Conservation (phyloP, 495 filamentous ascomycete genomes). For the Aspergillus coremiiformis region DNA sequence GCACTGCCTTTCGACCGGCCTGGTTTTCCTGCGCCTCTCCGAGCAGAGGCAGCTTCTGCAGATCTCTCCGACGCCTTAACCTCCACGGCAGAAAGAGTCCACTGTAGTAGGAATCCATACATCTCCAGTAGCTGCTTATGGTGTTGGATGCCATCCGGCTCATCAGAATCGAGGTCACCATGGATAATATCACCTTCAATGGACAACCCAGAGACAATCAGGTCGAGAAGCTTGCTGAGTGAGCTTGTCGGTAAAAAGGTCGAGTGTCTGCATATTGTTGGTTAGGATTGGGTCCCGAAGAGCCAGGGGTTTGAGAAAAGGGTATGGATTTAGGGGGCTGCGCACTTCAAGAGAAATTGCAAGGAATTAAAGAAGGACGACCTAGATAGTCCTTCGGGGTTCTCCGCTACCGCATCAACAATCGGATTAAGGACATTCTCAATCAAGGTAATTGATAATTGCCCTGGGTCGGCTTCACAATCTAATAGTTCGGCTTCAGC, state of each 20-base stretch:
- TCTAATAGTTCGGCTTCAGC: constrained; percentile 79
- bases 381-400: constrained; percentile 76
- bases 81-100: constrained; percentile 88
- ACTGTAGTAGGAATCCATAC: constrained; percentile 90
- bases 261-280: constrained; percentile 68
- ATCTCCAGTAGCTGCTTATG: constrained; percentile 91
- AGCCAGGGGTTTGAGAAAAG: constrained; percentile 33
- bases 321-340: constrained; percentile 49
- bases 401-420: constrained; percentile 85
- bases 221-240: constrained; percentile 87
- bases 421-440: constrained; percentile 86
- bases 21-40: constrained; percentile 69
- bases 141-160: constrained; percentile 74
- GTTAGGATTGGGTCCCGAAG: constrained; percentile 50
- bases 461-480: constrained; percentile 85
- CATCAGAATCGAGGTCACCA: constrained; percentile 82
- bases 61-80: constrained; percentile 85
- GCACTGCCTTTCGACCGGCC: constrained; percentile 57
- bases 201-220: constrained; percentile 89
- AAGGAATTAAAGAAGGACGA: constrained; percentile 80
- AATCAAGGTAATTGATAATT: constrained; percentile 65
- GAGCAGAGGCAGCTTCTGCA: constrained; percentile 57
- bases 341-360: constrained; percentile 95
- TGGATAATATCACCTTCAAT: constrained; percentile 80
- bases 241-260: constrained; percentile 69